Evolutionary conservation across 2,329 filamentous ascomycete species (phyloP).

Genomic region (Colletotrichum eleusines): DNA sequence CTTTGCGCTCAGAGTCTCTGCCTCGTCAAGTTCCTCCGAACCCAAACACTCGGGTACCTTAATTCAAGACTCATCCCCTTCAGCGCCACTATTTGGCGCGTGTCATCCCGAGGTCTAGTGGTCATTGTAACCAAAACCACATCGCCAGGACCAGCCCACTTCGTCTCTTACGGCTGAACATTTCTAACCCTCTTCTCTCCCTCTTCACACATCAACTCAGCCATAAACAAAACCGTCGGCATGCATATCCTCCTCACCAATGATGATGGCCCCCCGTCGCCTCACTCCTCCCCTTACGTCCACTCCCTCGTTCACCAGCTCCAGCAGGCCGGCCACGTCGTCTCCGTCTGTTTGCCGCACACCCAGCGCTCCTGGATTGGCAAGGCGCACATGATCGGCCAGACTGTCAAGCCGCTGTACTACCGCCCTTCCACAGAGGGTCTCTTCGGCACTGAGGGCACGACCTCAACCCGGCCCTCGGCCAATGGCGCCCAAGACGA

Average conservation of each 20-base stretch:
- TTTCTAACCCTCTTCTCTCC: not conserved
- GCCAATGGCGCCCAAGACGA: slow-evolving; percentile 71
- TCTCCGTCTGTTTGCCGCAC: slow-evolving; percentile 92
- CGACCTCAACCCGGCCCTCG: slow-evolving; percentile 69
- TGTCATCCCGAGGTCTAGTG: slow-evolving; percentile 12
- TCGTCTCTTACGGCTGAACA: slow-evolving; percentile 13
- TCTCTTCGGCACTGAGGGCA: slow-evolving; percentile 68
- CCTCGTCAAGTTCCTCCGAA: slow-evolving; percentile 10
- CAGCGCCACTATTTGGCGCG: not conserved
- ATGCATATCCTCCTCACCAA: slow-evolving; percentile 79
- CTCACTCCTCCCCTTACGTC: slow-evolving; percentile 83
- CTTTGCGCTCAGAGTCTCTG: slow-evolving; percentile 24
- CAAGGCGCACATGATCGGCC: slow-evolving; percentile 95
- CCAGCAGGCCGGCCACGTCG: slow-evolving; percentile 81
- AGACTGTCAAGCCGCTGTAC: slow-evolving; percentile 86
- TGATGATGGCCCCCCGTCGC: slow-evolving; percentile 84
- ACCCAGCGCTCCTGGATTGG: slow-evolving; percentile 97
- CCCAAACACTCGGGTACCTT: slow-evolving; percentile 31
- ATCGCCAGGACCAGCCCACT: slow-evolving; percentile 9
- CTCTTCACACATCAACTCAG: not conserved
- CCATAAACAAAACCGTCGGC: slow-evolving; percentile 41
- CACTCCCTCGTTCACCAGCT: slow-evolving; percentile 79
- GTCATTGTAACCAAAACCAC: not conserved
- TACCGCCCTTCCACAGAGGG: slow-evolving; percentile 71
- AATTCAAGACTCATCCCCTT: slow-evolving; percentile 26